These are phyloP conservation scores for Daldinia vernicosa DNA, from an alignment of 495 filamentous ascomycete species.

Conservation along the genomic window DNA sequence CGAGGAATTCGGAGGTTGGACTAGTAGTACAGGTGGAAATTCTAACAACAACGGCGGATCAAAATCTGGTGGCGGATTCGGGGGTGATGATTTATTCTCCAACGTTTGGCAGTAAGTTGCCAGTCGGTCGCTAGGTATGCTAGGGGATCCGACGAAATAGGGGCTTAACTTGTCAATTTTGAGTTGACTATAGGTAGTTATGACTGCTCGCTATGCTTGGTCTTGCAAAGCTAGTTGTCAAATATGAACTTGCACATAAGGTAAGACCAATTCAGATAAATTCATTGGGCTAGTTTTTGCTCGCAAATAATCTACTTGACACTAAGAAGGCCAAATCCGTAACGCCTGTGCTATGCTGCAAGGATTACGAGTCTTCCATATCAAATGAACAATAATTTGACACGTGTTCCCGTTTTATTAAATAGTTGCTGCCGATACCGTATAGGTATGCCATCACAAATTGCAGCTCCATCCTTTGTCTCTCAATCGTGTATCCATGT, in stretches of 20 bases:
- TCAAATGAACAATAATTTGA: constrained; percentile 8
- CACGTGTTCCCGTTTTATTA: constrained; percentile 3
- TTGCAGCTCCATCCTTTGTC: not conserved
- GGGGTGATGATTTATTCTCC: constrained; percentile 85
- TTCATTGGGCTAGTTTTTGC: constrained; percentile 2
- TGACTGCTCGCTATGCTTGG: not conserved
- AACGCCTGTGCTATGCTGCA: constrained; percentile 40
- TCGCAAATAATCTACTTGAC: constrained; percentile 11
- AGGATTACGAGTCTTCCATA: constrained; percentile 13
- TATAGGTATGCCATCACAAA: constrained; percentile 1
- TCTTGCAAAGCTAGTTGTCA: not conserved
- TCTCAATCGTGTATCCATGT: not conserved
- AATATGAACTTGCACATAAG: constrained; percentile 10
- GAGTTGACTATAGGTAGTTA: not conserved
- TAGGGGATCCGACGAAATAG: not conserved
- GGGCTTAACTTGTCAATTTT: not conserved
- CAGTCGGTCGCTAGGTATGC: not conserved
- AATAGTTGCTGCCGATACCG: constrained; percentile 10
- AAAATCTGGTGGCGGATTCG: constrained; percentile 64
- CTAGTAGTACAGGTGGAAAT: constrained; percentile 67
- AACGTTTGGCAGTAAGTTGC: constrained; percentile 84
- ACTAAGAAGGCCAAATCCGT: constrained; percentile 22
- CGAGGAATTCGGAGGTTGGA: constrained; percentile 96
- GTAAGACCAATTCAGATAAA: constrained; percentile 15
- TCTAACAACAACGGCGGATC: constrained; percentile 39